Evolutionary conservation across 2,329 filamentous ascomycete species (phyloP).

Genomic region (Botrytis pseudocinerea): DNA sequence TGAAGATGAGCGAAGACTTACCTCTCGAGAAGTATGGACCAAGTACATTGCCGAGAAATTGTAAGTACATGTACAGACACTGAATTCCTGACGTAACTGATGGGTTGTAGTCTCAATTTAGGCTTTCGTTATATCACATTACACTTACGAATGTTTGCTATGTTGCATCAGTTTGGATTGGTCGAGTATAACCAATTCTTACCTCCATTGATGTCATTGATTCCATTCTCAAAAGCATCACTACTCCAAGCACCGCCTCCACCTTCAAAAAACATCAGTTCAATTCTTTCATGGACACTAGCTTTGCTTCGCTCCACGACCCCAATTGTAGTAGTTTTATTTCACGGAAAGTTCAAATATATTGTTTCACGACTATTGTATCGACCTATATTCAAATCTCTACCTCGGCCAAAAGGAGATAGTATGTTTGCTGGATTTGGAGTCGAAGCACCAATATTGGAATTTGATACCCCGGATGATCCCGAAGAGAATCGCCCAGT

Average conservation of each 20-base stretch:
- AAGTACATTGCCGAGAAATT: constrained; percentile 19
- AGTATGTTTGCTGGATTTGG: constrained; percentile 35
- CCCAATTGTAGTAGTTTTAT: constrained; percentile 36
- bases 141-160: constrained; percentile 39
- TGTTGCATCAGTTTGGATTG: constrained; percentile 40
- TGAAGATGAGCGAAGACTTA: constrained; percentile 28
- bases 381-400: constrained; percentile 36
- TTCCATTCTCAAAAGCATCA: constrained; percentile 38
- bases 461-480: constrained; percentile 34
- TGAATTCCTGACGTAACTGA: background rate
- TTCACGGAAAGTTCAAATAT: constrained; percentile 34
- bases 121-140: constrained; percentile 34
- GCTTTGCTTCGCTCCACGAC: constrained; percentile 29
- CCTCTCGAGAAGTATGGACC: constrained; percentile 25
- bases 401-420: constrained; percentile 39
- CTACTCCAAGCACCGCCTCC: constrained; percentile 32
- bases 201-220: constrained; percentile 18
- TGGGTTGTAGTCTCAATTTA: constrained; percentile 34
- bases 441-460: constrained; percentile 28
- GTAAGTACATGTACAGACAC: constrained; percentile 25
- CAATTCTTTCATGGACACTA: constrained; percentile 29
- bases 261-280: constrained; percentile 23
- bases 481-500: constrained; percentile 20
- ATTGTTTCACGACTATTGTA: constrained; percentile 34
- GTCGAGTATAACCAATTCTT: constrained; percentile 24